Evolutionary conservation across 2,329 filamentous ascomycete species (phyloP).

Genomic region (Sporothrix mexicana): DNA sequence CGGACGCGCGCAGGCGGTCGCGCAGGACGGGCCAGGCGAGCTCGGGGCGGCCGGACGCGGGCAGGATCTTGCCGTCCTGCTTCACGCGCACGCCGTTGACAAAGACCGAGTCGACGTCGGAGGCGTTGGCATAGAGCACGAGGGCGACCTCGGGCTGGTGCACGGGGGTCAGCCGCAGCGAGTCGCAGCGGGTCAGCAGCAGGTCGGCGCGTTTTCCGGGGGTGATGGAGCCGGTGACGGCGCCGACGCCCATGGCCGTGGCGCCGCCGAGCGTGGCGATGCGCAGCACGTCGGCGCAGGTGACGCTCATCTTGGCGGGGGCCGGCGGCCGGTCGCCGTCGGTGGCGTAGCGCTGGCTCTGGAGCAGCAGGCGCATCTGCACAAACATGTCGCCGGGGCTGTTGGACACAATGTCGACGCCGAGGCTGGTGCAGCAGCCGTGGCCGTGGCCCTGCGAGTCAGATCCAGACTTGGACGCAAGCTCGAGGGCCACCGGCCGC

Average conservation of each 20-base stretch:
- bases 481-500: conserved; percentile 9
- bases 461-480: too few relatives aligned
- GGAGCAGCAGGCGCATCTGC: conserved; percentile 28
- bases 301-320: neutral
- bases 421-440: conserved; percentile 14
- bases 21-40: conserved; percentile 20
- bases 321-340: conserved; percentile 8
- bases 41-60: conserved; percentile 3
- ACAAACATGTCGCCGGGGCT: neutral
- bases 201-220: conserved; percentile 21
- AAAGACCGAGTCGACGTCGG: conserved; percentile 21
- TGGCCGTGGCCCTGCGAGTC: too few relatives aligned
- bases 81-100: conserved; percentile 16
- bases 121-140: conserved; percentile 16
- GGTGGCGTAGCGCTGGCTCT: conserved; percentile 24
- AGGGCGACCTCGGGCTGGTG: conserved; percentile 17
- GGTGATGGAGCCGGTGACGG: conserved; percentile 19
- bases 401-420: conserved; percentile 27
- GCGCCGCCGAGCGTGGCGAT: conserved; percentile 25
- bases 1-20: neutral
- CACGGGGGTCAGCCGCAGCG: conserved; percentile 28
- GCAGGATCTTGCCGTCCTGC: conserved; percentile 9
- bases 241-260: conserved; percentile 9
- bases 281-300: conserved; percentile 11
- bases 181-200: conserved; percentile 20